Conservation (phyloP, 768 basidiomycete species). For the Thelephora aurantiotincta region DNA sequence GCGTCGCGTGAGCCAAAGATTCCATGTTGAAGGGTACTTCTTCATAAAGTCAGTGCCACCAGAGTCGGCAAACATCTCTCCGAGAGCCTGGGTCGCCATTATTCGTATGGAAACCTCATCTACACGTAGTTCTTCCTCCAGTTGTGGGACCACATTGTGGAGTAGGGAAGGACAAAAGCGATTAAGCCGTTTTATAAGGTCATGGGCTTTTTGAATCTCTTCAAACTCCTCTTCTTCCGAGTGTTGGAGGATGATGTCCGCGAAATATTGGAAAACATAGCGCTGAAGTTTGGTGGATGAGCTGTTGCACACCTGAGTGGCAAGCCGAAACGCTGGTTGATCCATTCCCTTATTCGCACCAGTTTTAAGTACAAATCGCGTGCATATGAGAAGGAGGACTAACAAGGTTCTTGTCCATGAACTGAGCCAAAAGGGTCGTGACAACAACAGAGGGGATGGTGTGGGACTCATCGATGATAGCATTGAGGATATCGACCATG, state of each 20-base stretch:
- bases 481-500: conserved; percentile 81
- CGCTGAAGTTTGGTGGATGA: conserved; percentile 81
- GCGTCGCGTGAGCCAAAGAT: conserved; percentile 63
- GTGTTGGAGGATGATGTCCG: conserved; percentile 64
- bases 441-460: conserved; percentile 67
- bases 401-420: conserved; percentile 66
- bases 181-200: conserved; percentile 73
- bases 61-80: conserved; percentile 81
- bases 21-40: conserved; percentile 80
- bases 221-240: conserved; percentile 48
- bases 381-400: conserved; percentile 13
- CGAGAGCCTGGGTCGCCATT: conserved; percentile 77
- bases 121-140: conserved; percentile 80
- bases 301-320: conserved; percentile 72
- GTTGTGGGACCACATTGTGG: conserved; percentile 82
- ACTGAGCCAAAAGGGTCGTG: conserved; percentile 74
- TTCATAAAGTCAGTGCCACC: conserved; percentile 56
- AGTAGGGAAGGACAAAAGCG: conserved; percentile 69
- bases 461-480: conserved; percentile 77
- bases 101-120: conserved; percentile 57
- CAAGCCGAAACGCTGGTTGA: conserved; percentile 68
- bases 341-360: conserved; percentile 37
- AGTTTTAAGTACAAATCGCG: conserved; percentile 1
- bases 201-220: conserved; percentile 66
- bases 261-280: conserved; percentile 84